Base-by-base conservation (phyloP, 2,329 filamentous ascomycete species). In the Scytalidium lignicola region DNA sequence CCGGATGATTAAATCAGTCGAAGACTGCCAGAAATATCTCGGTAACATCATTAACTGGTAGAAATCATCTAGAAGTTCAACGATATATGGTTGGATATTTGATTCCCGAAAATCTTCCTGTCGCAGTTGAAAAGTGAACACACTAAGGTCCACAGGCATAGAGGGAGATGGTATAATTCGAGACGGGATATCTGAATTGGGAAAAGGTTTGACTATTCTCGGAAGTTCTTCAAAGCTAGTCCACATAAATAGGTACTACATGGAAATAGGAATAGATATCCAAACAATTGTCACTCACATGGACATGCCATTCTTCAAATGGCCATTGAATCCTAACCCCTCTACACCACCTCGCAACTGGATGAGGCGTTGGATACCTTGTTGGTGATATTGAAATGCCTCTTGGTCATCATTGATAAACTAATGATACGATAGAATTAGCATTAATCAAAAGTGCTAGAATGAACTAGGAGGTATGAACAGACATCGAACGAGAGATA, bases 401-500 rank as follows among this genome's bases (percentile, higher is more conserved):
- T 26, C 19, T 48, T 48, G 26, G 18, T 57, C 45, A 3, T 47
- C 52, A 47, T 51, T 55, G 1, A 58, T 40, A 23, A 57, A 40
- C 55, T 58, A 19, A 41, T 7, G 17, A 6, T n/a, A 41, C 7
- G 10, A 41, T 18, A 6, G 17, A 10, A 18, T 21, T 18, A 21
- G 40, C 17, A 6, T 18, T 41, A 41, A 41, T 15, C 7, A 7
- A 6, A 18, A 7, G 7, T 41, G 17, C 15, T 21, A n/a, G 6
- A 41, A 10, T 7, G 17, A 21, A 7, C 10, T 18, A 21, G 17
- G 20, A 18, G 17, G 20, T 41, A n/a, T n/a, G n/a, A n/a, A 18
- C 40, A 10, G 17, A 41, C 40, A 21, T 41, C 40, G 40, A 41
- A 41, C 15, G 20, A 41, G 10, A 41, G 17, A 41, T 18, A 18